phyloP scores from a whole-genome alignment of 305 asterid species.

The Coffea humblotiana region DNA sequence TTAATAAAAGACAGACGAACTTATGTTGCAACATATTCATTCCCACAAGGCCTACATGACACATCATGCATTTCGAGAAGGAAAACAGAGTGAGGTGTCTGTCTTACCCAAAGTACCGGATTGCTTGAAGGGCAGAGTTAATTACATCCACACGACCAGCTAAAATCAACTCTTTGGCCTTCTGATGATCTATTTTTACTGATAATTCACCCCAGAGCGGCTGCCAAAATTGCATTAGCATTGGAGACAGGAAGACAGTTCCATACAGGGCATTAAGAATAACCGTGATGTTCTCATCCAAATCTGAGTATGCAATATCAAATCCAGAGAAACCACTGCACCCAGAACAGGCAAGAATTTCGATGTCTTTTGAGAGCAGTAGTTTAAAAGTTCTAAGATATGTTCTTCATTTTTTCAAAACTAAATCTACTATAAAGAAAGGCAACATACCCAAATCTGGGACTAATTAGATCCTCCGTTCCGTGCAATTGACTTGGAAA shows the following conservation, averaged over 20 bases:
- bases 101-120: conserved; percentile 71
- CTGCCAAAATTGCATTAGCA: conserved; percentile 65
- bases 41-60: background rate
- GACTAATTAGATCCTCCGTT: conserved; percentile 67
- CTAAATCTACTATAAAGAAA: background rate
- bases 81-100: background rate
- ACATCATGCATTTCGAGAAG: background rate
- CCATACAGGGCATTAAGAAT: conserved; percentile 61
- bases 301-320: conserved; percentile 58
- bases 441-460: conserved; percentile 65
- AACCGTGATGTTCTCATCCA: conserved; percentile 58
- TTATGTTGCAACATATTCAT: background rate
- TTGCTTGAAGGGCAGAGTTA: conserved; percentile 69
- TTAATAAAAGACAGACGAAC: no score
- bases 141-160: conserved; percentile 61
- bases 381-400: background rate
- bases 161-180: conserved; percentile 42
- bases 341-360: conserved; percentile 17
- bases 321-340: conserved; percentile 88
- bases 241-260: conserved; percentile 55
- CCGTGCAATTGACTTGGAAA: conserved; percentile 66
- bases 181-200: conserved; percentile 32
- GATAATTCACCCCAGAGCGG: conserved; percentile 49
- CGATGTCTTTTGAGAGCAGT: background rate
- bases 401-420: background rate